Percentiles rank a stretch among this genome's conserved stretches.
phyloP scores from a whole-genome alignment of 2,329 filamentous ascomycete species.

The Metarhizium anisopliae region DNA sequence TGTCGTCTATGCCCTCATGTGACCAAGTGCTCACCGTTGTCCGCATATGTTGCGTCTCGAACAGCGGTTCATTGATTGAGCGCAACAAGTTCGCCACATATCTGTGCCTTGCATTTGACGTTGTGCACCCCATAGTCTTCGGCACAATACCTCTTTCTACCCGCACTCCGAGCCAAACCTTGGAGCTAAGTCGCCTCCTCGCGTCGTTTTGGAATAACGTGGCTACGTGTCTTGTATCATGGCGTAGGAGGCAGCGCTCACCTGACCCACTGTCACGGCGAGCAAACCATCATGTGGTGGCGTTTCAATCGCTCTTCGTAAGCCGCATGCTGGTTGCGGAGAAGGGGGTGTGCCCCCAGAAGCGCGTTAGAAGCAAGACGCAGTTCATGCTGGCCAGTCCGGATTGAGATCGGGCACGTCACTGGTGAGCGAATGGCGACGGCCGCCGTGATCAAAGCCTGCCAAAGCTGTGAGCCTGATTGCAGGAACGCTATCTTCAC shows the following conservation, averaged over 20 bases:
- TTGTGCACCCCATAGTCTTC: background rate
- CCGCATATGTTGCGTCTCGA: background rate
- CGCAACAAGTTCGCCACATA: background rate
- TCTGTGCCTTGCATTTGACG: background rate
- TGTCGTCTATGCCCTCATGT: too few relatives aligned
- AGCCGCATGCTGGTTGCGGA: background rate
- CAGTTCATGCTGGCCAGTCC: background rate
- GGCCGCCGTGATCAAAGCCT: background rate
- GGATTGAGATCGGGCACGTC: background rate
- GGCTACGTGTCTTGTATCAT: constrained; percentile 3
- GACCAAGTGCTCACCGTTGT: too few relatives aligned
- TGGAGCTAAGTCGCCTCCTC: background rate
- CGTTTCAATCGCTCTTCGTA: constrained; percentile 6
- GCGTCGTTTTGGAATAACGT: background rate
- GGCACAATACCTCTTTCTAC: background rate
- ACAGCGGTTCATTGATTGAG: background rate
- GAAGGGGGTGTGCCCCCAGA: background rate
- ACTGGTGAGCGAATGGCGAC: background rate
- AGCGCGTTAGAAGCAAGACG: background rate
- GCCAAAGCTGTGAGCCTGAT: background rate
- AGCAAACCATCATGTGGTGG: constrained; percentile 18
- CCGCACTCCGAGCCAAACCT: background rate
- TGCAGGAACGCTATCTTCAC: background rate
- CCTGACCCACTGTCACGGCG: constrained; percentile 19
- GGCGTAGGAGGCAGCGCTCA: constrained; percentile 20